A percentile compares a stretch with the other conserved stretches of the same genome.
Conservation (phyloP, 495 filamentous ascomycete species). For the Chlorociboria aeruginascens region DNA sequence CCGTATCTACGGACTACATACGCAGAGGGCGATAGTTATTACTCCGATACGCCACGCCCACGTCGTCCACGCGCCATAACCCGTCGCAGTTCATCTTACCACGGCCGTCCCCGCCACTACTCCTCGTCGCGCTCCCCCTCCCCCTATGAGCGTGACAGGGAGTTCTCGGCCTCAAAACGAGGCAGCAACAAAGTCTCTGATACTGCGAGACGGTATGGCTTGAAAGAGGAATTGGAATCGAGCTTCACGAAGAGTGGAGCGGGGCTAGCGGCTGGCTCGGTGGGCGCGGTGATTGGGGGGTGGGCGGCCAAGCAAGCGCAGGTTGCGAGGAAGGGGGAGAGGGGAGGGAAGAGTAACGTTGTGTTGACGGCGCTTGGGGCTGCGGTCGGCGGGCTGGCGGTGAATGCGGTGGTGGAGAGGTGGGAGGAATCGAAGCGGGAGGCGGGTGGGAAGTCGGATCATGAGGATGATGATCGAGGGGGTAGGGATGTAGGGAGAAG, state of each 20-base stretch:
- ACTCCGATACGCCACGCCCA: background rate
- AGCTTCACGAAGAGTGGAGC: constrained; percentile 5
- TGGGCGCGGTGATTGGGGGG: constrained; percentile 13
- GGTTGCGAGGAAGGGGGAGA: constrained; percentile 1
- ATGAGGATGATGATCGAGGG: constrained; percentile 6
- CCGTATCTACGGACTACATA: background rate
- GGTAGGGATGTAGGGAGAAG: background rate
- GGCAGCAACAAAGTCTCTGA: background rate
- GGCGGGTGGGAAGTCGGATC: constrained; percentile 1
- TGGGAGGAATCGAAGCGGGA: constrained; percentile 8
- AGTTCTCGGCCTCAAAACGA: background rate
- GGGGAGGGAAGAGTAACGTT: background rate
- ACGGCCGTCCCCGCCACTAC: background rate
- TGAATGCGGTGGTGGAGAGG: constrained; percentile 12
- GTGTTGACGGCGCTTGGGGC: constrained; percentile 14
- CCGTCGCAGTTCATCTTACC: background rate
- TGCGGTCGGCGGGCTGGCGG: constrained; percentile 11
- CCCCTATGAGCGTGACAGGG: background rate
- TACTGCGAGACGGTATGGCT: background rate
- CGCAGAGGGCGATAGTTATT: background rate
- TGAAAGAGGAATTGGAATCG: constrained; percentile 8
- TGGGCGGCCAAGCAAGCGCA: constrained; percentile 14
- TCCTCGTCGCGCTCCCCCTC: background rate
- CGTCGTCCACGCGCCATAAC: background rate
- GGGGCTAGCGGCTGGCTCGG: constrained; percentile 6